Percentiles rank a stretch among this genome's conserved stretches.
phyloP scores from a whole-genome alignment of 192 early-diverging fungal genomes.

The Cetraspora pellucida region DNA sequence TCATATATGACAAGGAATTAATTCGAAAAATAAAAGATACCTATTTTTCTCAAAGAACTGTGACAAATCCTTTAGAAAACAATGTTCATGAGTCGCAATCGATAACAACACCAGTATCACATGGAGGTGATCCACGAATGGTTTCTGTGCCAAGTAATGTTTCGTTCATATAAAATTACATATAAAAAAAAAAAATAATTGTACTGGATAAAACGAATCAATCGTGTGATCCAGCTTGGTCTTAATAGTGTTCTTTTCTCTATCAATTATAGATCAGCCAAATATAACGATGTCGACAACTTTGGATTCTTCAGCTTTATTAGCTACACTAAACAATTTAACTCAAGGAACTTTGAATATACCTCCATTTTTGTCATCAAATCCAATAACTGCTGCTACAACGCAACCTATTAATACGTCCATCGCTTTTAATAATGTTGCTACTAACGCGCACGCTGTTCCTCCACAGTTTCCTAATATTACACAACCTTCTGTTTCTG shows the following conservation, averaged over 20 bases:
- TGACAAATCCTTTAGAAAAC: neutral
- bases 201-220: no score
- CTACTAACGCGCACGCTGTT: neutral
- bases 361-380: slow-evolving; percentile 20
- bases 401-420: slow-evolving; percentile 21
- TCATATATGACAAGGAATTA: slow-evolving; percentile 25
- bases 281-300: neutral
- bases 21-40: slow-evolving; percentile 27
- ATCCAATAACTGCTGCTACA: slow-evolving; percentile 13
- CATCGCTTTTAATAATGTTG: slow-evolving; percentile 20
- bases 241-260: neutral
- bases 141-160: slow-evolving; percentile 19
- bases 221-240: neutral
- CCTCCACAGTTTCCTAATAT: neutral
- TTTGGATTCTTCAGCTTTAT: slow-evolving; percentile 27
- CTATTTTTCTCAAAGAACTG: slow-evolving; percentile 15
- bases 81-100: neutral
- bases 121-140: neutral
- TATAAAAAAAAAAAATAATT: neutral
- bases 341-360: slow-evolving; percentile 34
- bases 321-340: slow-evolving; percentile 29
- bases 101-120: neutral
- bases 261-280: slow-evolving; percentile 13
- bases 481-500: neutral
- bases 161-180: neutral